Conservation (phyloP, 495 filamentous ascomycete species). For the Parathielavia hyrcaniae region DNA sequence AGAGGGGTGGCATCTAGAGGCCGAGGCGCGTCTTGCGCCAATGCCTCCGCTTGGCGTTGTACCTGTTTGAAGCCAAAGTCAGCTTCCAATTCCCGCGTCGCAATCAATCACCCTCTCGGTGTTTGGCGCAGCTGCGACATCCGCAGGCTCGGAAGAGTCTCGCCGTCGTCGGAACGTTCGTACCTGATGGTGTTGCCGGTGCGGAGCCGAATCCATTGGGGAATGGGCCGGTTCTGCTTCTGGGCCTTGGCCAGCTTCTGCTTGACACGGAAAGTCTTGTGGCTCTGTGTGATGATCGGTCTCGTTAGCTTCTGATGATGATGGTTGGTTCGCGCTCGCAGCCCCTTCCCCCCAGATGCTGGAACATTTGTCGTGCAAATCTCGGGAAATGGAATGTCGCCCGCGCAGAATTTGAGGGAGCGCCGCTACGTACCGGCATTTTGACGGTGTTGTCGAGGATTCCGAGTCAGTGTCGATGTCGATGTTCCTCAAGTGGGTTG, state of each 20-base stretch:
- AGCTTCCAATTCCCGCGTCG: not conserved
- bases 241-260: slow-evolving; percentile 99
- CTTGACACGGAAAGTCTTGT: slow-evolving; percentile 99
- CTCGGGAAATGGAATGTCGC: slow-evolving; percentile 4
- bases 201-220: slow-evolving; percentile 97
- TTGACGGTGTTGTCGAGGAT: slow-evolving; percentile 54
- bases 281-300: slow-evolving; percentile 56
- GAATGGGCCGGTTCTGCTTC: slow-evolving; percentile 99
- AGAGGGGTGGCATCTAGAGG: slow-evolving; percentile 58
- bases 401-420: not conserved
- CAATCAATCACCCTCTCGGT: not conserved
- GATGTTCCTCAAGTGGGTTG: slow-evolving; percentile 33
- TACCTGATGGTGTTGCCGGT: slow-evolving; percentile 99
- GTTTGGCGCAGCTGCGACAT: not conserved
- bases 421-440: slow-evolving; percentile 66
- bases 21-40: slow-evolving; percentile 99
- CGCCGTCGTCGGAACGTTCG: slow-evolving; percentile 30
- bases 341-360: slow-evolving; percentile 10
- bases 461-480: slow-evolving; percentile 37
- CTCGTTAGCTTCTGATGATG: slow-evolving; percentile 18
- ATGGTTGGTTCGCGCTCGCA: not conserved
- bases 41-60: slow-evolving; percentile 99
- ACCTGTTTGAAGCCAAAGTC: slow-evolving; percentile 50
- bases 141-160: not conserved
- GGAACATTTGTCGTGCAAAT: not conserved